Evolutionary conservation across 164 flowering plant genomes (phyloP).

Genomic region (Aristolochia californica): DNA sequence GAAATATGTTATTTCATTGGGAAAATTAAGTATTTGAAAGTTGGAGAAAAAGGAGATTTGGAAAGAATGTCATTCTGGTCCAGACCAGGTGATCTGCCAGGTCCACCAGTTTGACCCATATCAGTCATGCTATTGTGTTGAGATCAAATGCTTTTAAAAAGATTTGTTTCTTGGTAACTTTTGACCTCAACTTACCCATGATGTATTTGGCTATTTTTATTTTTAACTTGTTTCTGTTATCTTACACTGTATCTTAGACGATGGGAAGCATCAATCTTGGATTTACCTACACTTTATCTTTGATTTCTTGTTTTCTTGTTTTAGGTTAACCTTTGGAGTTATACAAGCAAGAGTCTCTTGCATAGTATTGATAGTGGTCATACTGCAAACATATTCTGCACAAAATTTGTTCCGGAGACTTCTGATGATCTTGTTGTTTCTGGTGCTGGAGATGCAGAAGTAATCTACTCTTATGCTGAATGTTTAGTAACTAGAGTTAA

Average conservation of each 20-base stretch:
- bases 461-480: conserved; percentile 14
- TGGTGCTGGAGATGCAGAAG: conserved; percentile 93
- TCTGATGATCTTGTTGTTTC: conserved; percentile 90
- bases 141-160: no score
- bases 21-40: no score
- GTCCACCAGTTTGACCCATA: no score
- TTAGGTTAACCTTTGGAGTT: conserved; percentile 73
- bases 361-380: conserved; percentile 83
- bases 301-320: neutral
- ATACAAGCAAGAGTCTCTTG: conserved; percentile 52
- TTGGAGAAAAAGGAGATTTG: no score
- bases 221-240: neutral
- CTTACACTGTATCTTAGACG: no score
- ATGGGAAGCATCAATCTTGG: no score
- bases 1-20: no score
- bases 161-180: no score
- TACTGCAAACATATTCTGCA: conserved; percentile 81
- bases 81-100: no score
- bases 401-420: conserved; percentile 91
- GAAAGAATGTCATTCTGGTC: no score
- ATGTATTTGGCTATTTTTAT: neutral
- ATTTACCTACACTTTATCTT: neutral
- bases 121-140: no score
- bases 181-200: no score
- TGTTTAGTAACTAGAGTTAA: neutral